phyloP scores from a whole-genome alignment of 805 yeast species.

The Schizosaccharomyces japonicus region DNA sequence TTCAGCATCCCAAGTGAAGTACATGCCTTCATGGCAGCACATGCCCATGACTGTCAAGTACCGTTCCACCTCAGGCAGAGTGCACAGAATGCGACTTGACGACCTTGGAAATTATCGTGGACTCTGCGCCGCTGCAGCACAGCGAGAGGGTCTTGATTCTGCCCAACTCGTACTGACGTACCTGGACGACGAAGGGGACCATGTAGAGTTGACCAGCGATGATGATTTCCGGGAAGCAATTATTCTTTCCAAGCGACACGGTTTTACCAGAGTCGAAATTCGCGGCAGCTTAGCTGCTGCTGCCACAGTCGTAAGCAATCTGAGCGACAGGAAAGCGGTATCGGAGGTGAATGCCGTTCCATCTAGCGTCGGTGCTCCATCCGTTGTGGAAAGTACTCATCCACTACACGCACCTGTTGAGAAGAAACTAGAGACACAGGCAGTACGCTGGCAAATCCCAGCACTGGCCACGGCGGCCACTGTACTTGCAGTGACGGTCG shows the following conservation, averaged over 20 bases:
- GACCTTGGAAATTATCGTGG: slow-evolving; percentile 31
- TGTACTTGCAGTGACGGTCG: background rate
- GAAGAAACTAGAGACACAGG: background rate
- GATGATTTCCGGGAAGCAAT: slow-evolving; percentile 55
- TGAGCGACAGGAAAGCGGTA: too few relatives aligned
- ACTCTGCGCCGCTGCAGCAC: slow-evolving; percentile 21
- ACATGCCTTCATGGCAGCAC: slow-evolving; percentile 8
- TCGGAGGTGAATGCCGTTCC: background rate
- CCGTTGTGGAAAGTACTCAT: background rate
- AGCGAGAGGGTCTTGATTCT: slow-evolving; percentile 7
- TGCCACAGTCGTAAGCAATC: background rate
- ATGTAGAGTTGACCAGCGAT: slow-evolving; percentile 51
- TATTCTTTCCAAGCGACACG: slow-evolving; percentile 22
- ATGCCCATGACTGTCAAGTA: slow-evolving; percentile 40
- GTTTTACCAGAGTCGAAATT: slow-evolving; percentile 3
- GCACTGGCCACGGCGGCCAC: background rate
- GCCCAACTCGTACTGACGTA: slow-evolving; percentile 36
- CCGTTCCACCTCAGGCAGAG: slow-evolving; percentile 48
- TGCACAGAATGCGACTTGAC: slow-evolving; percentile 42
- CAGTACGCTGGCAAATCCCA: background rate
- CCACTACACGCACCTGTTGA: background rate
- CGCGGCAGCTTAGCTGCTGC: background rate
- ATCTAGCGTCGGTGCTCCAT: background rate
- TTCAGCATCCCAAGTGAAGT: background rate
- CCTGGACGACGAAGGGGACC: slow-evolving; percentile 63